These are phyloP conservation scores for Prunus dulcis DNA, from an alignment of 306 rosid species.

Conservation along the genomic window DNA sequence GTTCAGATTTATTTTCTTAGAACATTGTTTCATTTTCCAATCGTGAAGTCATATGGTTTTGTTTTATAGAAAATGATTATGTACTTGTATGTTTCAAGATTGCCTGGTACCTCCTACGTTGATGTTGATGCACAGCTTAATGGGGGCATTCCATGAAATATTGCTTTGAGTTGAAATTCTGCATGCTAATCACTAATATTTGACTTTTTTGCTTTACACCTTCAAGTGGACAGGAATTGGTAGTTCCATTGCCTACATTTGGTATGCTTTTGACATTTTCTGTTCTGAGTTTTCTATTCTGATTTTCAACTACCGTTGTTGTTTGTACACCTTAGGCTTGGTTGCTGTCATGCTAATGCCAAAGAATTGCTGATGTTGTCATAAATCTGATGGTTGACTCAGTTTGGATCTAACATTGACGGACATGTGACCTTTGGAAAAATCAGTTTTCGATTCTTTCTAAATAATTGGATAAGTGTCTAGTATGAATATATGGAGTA, in stretches of 20 bases:
- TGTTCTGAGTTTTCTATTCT: conserved; percentile 33
- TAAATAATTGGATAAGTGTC: conserved; percentile 13
- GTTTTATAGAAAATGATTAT: conserved; percentile 19
- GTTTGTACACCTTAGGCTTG: conserved; percentile 26
- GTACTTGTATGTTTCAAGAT: conserved; percentile 10
- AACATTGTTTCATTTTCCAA: neutral
- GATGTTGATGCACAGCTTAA: neutral
- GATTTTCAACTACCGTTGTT: conserved; percentile 32
- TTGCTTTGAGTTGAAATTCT: conserved; percentile 25
- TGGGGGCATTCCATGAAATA: conserved; percentile 23
- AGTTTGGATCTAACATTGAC: conserved; percentile 21
- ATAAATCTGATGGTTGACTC: conserved; percentile 26
- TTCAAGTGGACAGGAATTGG: conserved; percentile 39
- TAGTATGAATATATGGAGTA: conserved; percentile 13
- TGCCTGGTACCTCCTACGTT: neutral
- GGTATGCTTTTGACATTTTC: conserved; percentile 28
- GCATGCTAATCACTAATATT: conserved; percentile 26
- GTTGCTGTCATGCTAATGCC: conserved; percentile 37
- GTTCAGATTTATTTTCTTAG: neutral
- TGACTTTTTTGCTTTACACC: conserved; percentile 28
- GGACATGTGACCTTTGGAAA: conserved; percentile 26
- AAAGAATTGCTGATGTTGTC: conserved; percentile 29
- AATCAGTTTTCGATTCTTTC: conserved; percentile 14
- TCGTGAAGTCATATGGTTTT: conserved; percentile 20
- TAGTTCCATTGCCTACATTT: conserved; percentile 31